Conservation (phyloP, 495 filamentous ascomycete genomes). For the Aspergillus cavernicola region DNA sequence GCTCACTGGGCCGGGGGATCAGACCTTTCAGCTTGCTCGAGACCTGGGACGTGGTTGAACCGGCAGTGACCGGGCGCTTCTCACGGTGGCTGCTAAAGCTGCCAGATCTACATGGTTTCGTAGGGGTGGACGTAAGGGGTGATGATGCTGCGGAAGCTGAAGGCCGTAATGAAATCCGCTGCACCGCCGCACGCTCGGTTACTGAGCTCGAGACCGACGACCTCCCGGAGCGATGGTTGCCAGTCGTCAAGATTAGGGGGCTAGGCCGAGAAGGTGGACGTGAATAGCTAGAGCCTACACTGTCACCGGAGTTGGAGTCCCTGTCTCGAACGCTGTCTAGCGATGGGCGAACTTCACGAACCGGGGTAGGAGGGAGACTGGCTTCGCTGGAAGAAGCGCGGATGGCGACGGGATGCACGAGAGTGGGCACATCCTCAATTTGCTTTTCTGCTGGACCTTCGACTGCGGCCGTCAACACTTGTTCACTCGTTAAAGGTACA, state of each 20-base stretch:
- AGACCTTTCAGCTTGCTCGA: conserved; percentile 53
- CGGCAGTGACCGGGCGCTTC: conserved; percentile 51
- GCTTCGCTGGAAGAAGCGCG: conserved; percentile 16
- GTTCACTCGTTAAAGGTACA: conserved; percentile 23
- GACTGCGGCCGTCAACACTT: conserved; percentile 14
- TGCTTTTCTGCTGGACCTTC: conserved; percentile 27
- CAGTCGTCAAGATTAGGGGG: conserved; percentile 22
- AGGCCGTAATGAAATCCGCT: conserved; percentile 38
- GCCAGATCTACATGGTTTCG: conserved; percentile 33
- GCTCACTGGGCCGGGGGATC: conserved; percentile 23
- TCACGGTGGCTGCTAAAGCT: conserved; percentile 47
- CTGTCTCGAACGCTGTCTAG: conserved; percentile 7
- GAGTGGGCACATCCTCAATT: conserved; percentile 26
- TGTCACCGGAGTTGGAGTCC: conserved; percentile 35
- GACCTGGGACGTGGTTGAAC: conserved; percentile 50
- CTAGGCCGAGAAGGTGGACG: conserved; percentile 26
- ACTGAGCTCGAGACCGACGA: conserved; percentile 15
- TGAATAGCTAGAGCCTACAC: conserved; percentile 31
- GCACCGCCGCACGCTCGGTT: conserved; percentile 48
- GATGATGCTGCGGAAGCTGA: conserved; percentile 34
- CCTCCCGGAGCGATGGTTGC: conserved; percentile 21
- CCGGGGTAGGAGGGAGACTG: conserved; percentile 18
- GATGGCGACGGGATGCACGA: conserved; percentile 21
- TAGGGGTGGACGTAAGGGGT: conserved; percentile 20
- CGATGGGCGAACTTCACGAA: conserved; percentile 11